These are phyloP conservation scores for Oryza longistaminata DNA, from an alignment of 176 grass and related monocot species.

Conservation along the genomic window DNA sequence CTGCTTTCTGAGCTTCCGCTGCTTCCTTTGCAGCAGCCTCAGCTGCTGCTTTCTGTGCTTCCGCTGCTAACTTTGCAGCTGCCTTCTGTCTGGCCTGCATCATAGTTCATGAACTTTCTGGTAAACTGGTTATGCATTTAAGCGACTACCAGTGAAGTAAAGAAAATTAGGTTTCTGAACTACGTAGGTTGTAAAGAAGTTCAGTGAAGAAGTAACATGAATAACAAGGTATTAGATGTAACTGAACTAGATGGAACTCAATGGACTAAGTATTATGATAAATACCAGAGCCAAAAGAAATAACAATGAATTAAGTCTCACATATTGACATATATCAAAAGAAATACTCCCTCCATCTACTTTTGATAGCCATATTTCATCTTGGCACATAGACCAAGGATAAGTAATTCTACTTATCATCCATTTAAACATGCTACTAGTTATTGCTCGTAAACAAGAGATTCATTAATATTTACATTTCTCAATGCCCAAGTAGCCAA, in stretches of 20 bases:
- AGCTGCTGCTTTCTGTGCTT: conserved; percentile 55
- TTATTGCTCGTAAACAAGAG: too few species aligned
- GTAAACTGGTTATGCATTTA: conserved; percentile 13
- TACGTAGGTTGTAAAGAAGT: neutral
- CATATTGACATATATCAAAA: neutral
- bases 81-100: conserved; percentile 68
- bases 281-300: neutral
- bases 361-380: too few species aligned
- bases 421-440: too few species aligned
- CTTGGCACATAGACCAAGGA: too few species aligned
- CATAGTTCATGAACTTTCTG: conserved; percentile 27
- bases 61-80: conserved; percentile 75
- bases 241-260: conserved; percentile 5
- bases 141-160: conserved; percentile 14
- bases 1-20: conserved; percentile 62
- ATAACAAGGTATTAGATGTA: conserved; percentile 1
- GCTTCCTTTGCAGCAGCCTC: conserved; percentile 77
- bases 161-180: neutral
- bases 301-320: neutral
- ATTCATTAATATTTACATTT: too few species aligned
- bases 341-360: too few species aligned
- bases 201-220: neutral
- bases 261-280: neutral
- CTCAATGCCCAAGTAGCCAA: too few species aligned
- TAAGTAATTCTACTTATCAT: too few species aligned